Conservation (phyloP, 306 rosid genomes). For the Macrotyloma uniflorum region DNA sequence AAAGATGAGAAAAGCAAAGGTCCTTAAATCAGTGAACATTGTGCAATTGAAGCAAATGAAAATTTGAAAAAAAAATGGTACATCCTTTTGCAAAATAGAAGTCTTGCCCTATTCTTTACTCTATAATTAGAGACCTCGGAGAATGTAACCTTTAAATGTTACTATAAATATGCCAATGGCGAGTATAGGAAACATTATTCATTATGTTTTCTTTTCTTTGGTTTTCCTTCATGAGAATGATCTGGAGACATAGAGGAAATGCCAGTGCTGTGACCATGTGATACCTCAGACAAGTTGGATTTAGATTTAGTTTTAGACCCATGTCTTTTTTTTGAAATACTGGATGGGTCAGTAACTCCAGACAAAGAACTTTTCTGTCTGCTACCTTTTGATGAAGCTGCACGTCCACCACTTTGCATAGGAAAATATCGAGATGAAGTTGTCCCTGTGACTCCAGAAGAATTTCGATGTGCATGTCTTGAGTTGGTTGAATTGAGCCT, state of each 20-base stretch:
- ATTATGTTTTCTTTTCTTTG: slow-evolving; percentile 47
- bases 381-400: slow-evolving; percentile 63
- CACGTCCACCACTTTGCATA: slow-evolving; percentile 45
- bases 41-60: no score
- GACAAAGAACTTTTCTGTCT: slow-evolving; percentile 60
- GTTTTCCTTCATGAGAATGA: slow-evolving; percentile 45
- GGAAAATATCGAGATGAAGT: slow-evolving; percentile 51
- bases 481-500: slow-evolving; percentile 35
- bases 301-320: slow-evolving; percentile 21
- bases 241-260: slow-evolving; percentile 44
- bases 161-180: background rate
- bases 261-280: slow-evolving; percentile 55
- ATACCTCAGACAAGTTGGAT: slow-evolving; percentile 30
- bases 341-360: slow-evolving; percentile 56
- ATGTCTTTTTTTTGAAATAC: slow-evolving; percentile 36
- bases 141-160: background rate
- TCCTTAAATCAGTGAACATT: no score
- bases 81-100: background rate
- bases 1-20: no score
- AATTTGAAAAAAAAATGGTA: no score
- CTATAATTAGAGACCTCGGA: background rate
- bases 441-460: slow-evolving; percentile 45
- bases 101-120: background rate
- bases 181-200: slow-evolving; percentile 35
- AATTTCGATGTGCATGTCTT: slow-evolving; percentile 40